Evolutionary conservation across 2,329 filamentous ascomycete species (phyloP).

Genomic region (Ophiostoma quercus): DNA sequence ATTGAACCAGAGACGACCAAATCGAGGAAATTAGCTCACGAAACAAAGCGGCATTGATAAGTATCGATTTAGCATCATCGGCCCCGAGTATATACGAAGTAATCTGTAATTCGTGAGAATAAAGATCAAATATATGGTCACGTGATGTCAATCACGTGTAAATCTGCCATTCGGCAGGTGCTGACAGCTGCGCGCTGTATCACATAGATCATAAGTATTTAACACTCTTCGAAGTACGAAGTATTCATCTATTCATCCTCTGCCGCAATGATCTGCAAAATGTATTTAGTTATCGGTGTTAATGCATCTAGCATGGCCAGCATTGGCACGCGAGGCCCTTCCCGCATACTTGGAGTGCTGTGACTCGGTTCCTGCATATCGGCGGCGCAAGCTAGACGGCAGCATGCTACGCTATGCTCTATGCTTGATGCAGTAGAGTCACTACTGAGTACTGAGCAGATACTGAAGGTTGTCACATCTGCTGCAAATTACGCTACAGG

Average conservation of each 20-base stretch:
- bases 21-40: not conserved
- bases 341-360: not conserved
- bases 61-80: not conserved
- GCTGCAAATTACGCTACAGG: slow-evolving; percentile 1
- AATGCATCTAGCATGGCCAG: not conserved
- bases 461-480: not conserved
- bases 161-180: not conserved
- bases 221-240: not conserved
- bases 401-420: not conserved
- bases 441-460: not conserved
- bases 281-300: slow-evolving; percentile 6
- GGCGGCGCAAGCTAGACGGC: not conserved
- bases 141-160: not conserved
- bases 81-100: not conserved
- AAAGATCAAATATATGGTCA: not conserved
- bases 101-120: not conserved
- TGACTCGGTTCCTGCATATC: not conserved
- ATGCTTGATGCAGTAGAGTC: not conserved
- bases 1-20: not conserved
- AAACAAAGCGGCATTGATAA: not conserved
- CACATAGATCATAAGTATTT: not conserved
- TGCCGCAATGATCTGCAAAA: not conserved
- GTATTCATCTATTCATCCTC: not conserved
- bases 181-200: not conserved
- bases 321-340: slow-evolving; percentile 7